Evolutionary conservation across 257 asterid species (phyloP).

Genomic region (Penstemon eatonii): DNA sequence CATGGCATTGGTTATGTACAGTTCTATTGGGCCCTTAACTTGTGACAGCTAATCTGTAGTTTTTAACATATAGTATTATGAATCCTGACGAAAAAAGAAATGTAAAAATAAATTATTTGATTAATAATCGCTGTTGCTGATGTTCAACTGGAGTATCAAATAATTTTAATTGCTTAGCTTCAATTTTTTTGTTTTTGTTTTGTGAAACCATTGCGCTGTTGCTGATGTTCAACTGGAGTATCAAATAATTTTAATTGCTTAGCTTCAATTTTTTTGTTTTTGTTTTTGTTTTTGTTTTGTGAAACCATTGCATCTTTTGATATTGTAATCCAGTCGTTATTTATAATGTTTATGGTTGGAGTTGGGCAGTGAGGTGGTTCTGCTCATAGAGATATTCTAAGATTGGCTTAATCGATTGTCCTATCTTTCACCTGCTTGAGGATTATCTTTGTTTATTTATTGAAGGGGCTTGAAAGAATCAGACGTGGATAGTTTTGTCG

Average conservation of each 20-base stretch:
- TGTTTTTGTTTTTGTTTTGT: neutral
- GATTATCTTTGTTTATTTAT: conserved; percentile 9
- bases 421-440: conserved; percentile 11
- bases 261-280: neutral
- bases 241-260: too few relatives aligned
- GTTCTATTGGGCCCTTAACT: conserved; percentile 4
- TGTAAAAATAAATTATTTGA: neutral
- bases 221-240: neutral
- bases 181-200: neutral
- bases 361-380: neutral
- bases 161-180: too few relatives aligned
- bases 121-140: neutral
- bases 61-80: too few relatives aligned
- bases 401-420: conserved; percentile 13
- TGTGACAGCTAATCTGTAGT: conserved; percentile 7
- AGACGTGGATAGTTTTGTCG: conserved; percentile 74
- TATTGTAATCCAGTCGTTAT: neutral
- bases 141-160: neutral
- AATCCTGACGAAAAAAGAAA: neutral
- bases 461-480: conserved; percentile 78
- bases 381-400: neutral
- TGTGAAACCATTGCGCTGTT: neutral
- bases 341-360: neutral
- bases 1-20: conserved; percentile 5
- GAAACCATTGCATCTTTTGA: neutral